Percentiles rank a stretch among this genome's conserved stretches.
phyloP scores from a whole-genome alignment of 2,329 filamentous ascomycete species.

The Talaromyces sp. region DNA sequence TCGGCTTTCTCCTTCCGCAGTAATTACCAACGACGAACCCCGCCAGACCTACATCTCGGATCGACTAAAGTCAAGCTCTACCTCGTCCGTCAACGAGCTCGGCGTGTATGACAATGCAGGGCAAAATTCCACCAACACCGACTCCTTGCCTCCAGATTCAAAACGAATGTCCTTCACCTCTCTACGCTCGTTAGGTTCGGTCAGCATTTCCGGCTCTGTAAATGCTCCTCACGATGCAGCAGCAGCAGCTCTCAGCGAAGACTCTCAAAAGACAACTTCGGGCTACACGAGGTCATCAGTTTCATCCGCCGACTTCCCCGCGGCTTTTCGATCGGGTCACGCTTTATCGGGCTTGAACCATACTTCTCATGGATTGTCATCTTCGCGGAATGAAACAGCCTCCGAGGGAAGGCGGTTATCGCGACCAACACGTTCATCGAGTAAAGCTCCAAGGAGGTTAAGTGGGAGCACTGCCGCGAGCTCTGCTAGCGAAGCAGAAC shows the following conservation, averaged over 20 bases:
- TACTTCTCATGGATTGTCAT: conserved; percentile 19
- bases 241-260: conserved; percentile 15
- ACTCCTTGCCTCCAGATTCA: conserved; percentile 36
- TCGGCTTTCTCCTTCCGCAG: conserved; percentile 1
- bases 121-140: neutral
- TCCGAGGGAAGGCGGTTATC: conserved; percentile 27
- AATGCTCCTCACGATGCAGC: conserved; percentile 23
- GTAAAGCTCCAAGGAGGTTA: conserved; percentile 68
- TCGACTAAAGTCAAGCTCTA: conserved; percentile 6
- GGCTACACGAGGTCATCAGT: conserved; percentile 18
- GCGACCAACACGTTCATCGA: conserved; percentile 55
- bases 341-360: conserved; percentile 17
- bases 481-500: conserved; percentile 67
- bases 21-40: conserved; percentile 11
- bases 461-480: conserved; percentile 79
- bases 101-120: conserved; percentile 11
- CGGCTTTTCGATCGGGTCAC: conserved; percentile 21
- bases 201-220: conserved; percentile 39
- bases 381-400: conserved; percentile 22
- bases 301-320: conserved; percentile 20
- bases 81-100: conserved; percentile 15
- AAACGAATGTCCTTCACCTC: conserved; percentile 73
- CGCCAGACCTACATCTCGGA: conserved; percentile 4
- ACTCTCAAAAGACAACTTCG: conserved; percentile 9
- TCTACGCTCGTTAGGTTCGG: conserved; percentile 56